Percentiles rank a stretch among this genome's conserved stretches.
Evolutionary conservation across 2,329 filamentous ascomycete species (phyloP).

Genomic region (Mycosphaerella arachidis): DNA sequence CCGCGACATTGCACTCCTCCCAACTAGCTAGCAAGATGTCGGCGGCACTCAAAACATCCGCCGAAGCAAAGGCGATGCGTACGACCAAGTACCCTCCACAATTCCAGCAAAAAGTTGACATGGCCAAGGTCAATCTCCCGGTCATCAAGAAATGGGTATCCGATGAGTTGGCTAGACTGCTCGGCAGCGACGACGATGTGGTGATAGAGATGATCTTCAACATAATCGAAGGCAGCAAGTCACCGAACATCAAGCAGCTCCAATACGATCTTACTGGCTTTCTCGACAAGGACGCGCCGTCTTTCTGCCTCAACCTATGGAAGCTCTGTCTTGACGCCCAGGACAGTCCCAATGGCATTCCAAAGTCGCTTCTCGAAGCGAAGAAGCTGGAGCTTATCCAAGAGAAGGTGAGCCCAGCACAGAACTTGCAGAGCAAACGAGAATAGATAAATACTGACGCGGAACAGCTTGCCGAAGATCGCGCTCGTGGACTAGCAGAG

Average conservation of each 20-base stretch:
- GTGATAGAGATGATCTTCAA: slow-evolving; percentile 79
- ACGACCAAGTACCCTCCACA: slow-evolving; percentile 90
- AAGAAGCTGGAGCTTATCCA: slow-evolving; percentile 94
- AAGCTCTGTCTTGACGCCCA: slow-evolving; percentile 87
- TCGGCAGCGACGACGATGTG: slow-evolving; percentile 92
- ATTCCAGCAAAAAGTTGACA: slow-evolving; percentile 94
- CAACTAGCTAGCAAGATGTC: slow-evolving; percentile 10
- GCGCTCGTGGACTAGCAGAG: slow-evolving; percentile 70
- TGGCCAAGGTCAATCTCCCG: slow-evolving; percentile 92
- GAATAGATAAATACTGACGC: slow-evolving; percentile 20
- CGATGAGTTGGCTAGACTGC: slow-evolving; percentile 75
- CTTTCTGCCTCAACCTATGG: slow-evolving; percentile 94
- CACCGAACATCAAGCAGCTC: slow-evolving; percentile 73
- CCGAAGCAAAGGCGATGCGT: slow-evolving; percentile 84
- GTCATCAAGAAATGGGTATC: slow-evolving; percentile 99
- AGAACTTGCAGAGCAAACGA: neutral
- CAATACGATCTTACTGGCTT: slow-evolving; percentile 95
- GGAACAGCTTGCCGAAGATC: slow-evolving; percentile 73
- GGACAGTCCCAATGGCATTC: slow-evolving; percentile 79
- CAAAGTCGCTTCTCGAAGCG: slow-evolving; percentile 88
- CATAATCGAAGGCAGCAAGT: slow-evolving; percentile 66
- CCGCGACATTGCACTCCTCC: neutral
- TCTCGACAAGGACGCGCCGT: slow-evolving; percentile 81
- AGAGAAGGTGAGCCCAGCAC: slow-evolving; percentile 65
- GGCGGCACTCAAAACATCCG: slow-evolving; percentile 55